These are phyloP conservation scores for Lasiodiplodia sp. DNA, from an alignment of 2,329 filamentous ascomycete genomes.

Conservation along the genomic window DNA sequence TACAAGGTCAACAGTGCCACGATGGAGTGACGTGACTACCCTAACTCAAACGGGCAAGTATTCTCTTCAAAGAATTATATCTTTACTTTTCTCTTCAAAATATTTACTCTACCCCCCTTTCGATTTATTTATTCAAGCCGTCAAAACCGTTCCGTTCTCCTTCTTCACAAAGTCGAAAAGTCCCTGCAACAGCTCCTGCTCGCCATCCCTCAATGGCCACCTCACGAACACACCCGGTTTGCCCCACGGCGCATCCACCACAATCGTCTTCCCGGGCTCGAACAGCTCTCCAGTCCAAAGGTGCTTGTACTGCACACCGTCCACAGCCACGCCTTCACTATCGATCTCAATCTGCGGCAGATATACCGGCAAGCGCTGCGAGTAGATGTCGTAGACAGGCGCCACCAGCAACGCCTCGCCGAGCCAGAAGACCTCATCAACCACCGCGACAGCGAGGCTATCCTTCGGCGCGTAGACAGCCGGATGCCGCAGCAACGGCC, in stretches of 20 bases:
- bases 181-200: constrained; percentile 34
- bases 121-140: not conserved
- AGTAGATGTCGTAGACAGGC: constrained; percentile 37
- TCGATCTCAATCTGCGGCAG: constrained; percentile 34
- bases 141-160: constrained; percentile 35
- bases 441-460: constrained; percentile 35
- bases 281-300: constrained; percentile 38
- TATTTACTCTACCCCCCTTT: not conserved
- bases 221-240: constrained; percentile 39
- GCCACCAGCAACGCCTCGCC: constrained; percentile 40
- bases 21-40: no score
- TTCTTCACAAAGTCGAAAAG: constrained; percentile 39
- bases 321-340: constrained; percentile 24
- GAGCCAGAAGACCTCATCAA: constrained; percentile 41
- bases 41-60: not conserved
- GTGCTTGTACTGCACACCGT: constrained; percentile 35
- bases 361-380: constrained; percentile 36
- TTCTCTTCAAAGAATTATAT: not conserved
- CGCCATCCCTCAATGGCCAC: constrained; percentile 35
- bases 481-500: constrained; percentile 39
- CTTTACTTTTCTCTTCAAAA: not conserved
- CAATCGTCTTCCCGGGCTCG: constrained; percentile 35
- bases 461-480: constrained; percentile 38
- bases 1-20: no score
- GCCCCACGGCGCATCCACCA: constrained; percentile 38